Base-by-base conservation (phyloP, 345 rosid genomes). In the Odontarrhena argentea region DNA sequence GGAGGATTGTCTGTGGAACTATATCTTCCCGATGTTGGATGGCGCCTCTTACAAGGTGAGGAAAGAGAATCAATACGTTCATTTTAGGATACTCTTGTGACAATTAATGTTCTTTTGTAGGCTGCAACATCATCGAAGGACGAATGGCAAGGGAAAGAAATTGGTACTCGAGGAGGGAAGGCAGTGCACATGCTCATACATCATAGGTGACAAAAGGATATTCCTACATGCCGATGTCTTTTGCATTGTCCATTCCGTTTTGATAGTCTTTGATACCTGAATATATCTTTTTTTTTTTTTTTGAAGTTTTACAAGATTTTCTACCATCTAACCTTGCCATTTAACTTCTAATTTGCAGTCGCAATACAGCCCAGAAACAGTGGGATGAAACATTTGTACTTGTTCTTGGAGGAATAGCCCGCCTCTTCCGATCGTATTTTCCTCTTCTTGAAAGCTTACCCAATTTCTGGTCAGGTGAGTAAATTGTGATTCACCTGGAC, bases 331-430 rank as follows among this genome's bases (percentile, higher is more conserved):
- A 62, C 67, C 34, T 65, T 60, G 66, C 58, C 18, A 41, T 76
- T 45, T 53, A 52, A 52, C 9, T 63, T 60, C 63, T 68, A 45
- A 64, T 62, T 68, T 83, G 65, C 84, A 94, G 99, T 80, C 97
- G 97, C 67, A 94, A 94, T 81, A 86, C 97, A 18, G 92, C 88
- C 78, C 99, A 94, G 78, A 94, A 94, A 73, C 97, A 91, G 68
- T 94, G 99, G 99, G 99, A 87, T 86, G 97, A 94, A 78, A 94
- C 99, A 18, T 86, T 94, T 68, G 97, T 91, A 15, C 85, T 91
- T 40, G 97, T 94, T 76, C 87, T 94, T 55, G 86, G 97, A 73
- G 97, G 99, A 74, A 83, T 91, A 75, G 87, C 97, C 42, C 97
- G 99, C 47, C 76, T 94, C 10, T 85, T 94, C 63, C 95, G 97